These are phyloP conservation scores for Ganoderma resinaceum DNA, from an alignment of 1,284 basidiomycete genomes.

Conservation along the genomic window DNA sequence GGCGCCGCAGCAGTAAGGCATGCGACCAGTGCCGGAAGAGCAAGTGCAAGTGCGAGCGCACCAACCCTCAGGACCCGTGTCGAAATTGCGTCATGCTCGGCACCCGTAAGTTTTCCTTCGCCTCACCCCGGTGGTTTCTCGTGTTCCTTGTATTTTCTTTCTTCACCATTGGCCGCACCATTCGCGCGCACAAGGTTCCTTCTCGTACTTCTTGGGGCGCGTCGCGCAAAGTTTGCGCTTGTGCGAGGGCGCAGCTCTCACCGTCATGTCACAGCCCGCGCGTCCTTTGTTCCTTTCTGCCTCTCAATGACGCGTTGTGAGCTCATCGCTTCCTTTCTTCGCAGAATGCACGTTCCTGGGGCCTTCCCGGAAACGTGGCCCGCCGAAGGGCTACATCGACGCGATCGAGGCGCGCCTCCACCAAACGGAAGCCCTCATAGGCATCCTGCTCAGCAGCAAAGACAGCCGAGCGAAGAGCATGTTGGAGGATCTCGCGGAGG, in stretches of 20 bases:
- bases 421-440: conserved; percentile 85
- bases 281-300: background rate
- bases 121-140: conserved; percentile 5
- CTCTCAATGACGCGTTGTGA: background rate
- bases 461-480: conserved; percentile 70
- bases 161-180: background rate
- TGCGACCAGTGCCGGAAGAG: conserved; percentile 40
- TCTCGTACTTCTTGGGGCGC: background rate
- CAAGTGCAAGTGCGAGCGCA: conserved; percentile 14
- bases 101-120: conserved; percentile 57
- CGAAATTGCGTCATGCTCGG: conserved; percentile 77
- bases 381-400: conserved; percentile 91
- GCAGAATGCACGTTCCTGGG: conserved; percentile 83
- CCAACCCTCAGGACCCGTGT: conserved; percentile 49
- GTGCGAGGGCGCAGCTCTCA: background rate
- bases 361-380: conserved; percentile 82
- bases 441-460: conserved; percentile 72
- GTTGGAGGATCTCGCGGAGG: conserved; percentile 62
- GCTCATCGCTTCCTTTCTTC: conserved; percentile 4
- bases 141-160: background rate
- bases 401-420: conserved; percentile 89
- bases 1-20: conserved; percentile 24
- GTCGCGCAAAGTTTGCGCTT: background rate
- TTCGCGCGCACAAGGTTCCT: background rate
- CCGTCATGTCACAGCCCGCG: background rate